Evolutionary conservation across 164 flowering plant species (phyloP).

Genomic region (Sedum album): DNA sequence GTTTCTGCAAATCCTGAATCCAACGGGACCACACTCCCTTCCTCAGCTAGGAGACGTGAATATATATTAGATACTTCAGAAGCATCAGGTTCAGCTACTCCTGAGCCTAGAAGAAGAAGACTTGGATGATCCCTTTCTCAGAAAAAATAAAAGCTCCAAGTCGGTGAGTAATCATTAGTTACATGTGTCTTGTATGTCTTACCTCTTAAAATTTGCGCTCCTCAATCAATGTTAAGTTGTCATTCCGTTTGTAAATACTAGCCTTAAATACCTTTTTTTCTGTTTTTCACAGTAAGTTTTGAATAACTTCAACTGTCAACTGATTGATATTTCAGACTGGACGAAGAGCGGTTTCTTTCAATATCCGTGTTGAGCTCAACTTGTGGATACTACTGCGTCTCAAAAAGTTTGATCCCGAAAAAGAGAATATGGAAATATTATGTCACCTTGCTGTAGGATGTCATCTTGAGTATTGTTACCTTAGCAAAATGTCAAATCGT

Average conservation of each 20-base stretch:
- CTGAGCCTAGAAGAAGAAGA: conserved; percentile 7
- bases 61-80: background rate
- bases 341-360: background rate
- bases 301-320: background rate
- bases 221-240: background rate
- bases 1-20: background rate
- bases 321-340: background rate
- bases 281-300: background rate
- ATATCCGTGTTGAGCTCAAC: background rate
- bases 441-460: background rate
- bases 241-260: background rate
- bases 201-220: background rate
- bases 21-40: background rate
- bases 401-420: background rate
- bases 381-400: background rate
- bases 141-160: background rate
- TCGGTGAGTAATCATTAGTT: background rate
- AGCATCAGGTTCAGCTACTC: background rate
- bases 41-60: background rate
- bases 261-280: background rate
- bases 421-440: background rate
- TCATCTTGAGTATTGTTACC: no score
- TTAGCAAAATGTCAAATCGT: background rate
- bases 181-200: background rate
- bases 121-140: background rate